Evolutionary conservation across 768 basidiomycete genomes (phyloP).

Genomic region (Mycena rosella): DNA sequence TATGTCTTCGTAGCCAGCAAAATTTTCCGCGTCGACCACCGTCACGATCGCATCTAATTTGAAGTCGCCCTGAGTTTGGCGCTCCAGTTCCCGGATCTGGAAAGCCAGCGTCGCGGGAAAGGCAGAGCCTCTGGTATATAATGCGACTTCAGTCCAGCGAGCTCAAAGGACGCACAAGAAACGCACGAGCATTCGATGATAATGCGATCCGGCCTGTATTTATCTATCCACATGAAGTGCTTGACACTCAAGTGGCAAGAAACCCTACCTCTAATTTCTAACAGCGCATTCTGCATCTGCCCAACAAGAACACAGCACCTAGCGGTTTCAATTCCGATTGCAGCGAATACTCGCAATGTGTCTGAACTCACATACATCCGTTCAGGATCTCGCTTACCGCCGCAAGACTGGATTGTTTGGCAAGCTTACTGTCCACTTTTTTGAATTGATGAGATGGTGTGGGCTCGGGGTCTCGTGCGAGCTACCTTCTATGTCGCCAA

Average conservation of each 20-base stretch:
- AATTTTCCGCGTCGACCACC: conserved; percentile 93
- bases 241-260: background rate
- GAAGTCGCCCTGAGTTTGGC: conserved; percentile 78
- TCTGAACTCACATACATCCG: conserved; percentile 86
- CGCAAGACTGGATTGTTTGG: conserved; percentile 83
- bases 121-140: conserved; percentile 79
- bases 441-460: background rate
- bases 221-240: conserved; percentile 63
- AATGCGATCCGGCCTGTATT: conserved; percentile 88
- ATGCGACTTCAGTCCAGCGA: background rate
- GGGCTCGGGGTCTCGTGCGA: background rate
- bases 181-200: conserved; percentile 95
- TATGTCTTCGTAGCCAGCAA: conserved; percentile 92
- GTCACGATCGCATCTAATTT: conserved; percentile 93
- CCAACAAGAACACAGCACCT: conserved; percentile 97
- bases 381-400: conserved; percentile 95
- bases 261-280: conserved; percentile 83
- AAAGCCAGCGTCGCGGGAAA: conserved; percentile 97
- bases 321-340: conserved; percentile 1
- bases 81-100: conserved; percentile 92
- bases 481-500: conserved; percentile 82
- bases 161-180: background rate
- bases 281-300: conserved; percentile 90
- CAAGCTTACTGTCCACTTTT: conserved; percentile 91
- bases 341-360: too few relatives aligned